These are phyloP conservation scores for Nannizziopsis arthrosporioides DNA, from an alignment of 2,329 filamentous ascomycete species.

Conservation along the genomic window DNA sequence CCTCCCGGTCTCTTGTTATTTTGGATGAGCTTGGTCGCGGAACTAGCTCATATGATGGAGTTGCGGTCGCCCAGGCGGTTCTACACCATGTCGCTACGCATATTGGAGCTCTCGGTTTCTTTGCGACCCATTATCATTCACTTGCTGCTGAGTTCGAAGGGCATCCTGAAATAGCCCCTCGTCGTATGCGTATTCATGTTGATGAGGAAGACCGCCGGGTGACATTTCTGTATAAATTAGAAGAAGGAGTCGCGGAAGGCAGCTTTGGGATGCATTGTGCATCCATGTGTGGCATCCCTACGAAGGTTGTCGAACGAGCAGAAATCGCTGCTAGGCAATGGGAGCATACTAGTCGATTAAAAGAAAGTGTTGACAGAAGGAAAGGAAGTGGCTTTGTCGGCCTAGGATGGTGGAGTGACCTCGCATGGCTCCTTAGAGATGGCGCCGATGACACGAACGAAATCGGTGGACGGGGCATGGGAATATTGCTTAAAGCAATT, in stretches of 20 bases:
- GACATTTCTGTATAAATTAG: slow-evolving; percentile 92
- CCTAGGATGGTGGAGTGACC: slow-evolving; percentile 75
- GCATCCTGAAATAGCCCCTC: slow-evolving; percentile 76
- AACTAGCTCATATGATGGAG: slow-evolving; percentile 89
- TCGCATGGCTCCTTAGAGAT: slow-evolving; percentile 62
- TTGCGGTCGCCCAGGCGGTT: slow-evolving; percentile 91
- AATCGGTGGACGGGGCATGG: slow-evolving; percentile 41
- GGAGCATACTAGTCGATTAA: slow-evolving; percentile 87
- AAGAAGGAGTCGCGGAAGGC: slow-evolving; percentile 85
- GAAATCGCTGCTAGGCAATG: slow-evolving; percentile 82
- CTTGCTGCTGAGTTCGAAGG: slow-evolving; percentile 79
- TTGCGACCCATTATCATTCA: slow-evolving; percentile 94
- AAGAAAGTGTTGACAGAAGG: slow-evolving; percentile 73
- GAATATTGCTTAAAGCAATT: slow-evolving; percentile 47
- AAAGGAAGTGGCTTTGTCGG: slow-evolving; percentile 71
- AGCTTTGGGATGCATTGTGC: slow-evolving; percentile 99
- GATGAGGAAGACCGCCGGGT: slow-evolving; percentile 73
- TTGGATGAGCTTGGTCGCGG: slow-evolving; percentile 92
- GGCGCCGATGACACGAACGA: slow-evolving; percentile 22
- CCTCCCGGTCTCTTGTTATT: slow-evolving; percentile 86
- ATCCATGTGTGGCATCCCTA: slow-evolving; percentile 89
- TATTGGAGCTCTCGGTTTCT: slow-evolving; percentile 88
- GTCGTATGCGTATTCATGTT: slow-evolving; percentile 89
- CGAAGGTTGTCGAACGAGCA: slow-evolving; percentile 69
- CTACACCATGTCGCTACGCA: slow-evolving; percentile 92